Percentiles rank a stretch among this genome's conserved stretches.
These are phyloP conservation scores for Naganishia vishniacii DNA, from an alignment of 768 basidiomycete species.

Conservation along the genomic window DNA sequence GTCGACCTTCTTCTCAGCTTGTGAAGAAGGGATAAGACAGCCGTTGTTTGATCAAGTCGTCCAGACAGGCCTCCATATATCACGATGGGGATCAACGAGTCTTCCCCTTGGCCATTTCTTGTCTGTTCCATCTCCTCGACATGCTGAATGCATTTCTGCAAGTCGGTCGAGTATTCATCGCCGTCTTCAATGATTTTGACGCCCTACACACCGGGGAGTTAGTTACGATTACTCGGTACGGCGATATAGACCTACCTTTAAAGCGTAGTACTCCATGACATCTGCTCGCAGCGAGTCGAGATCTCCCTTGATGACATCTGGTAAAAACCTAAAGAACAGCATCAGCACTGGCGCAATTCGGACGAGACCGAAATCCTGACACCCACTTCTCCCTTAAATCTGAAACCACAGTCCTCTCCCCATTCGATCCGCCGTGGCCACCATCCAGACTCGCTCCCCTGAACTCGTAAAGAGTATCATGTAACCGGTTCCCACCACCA, in stretches of 20 bases:
- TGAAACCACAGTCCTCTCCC: neutral
- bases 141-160: slow-evolving; percentile 80
- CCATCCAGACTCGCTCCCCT: neutral
- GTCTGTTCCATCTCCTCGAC: slow-evolving; percentile 58
- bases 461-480: slow-evolving; percentile 52
- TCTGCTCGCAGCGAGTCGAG: slow-evolving; percentile 78
- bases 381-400: slow-evolving; percentile 11
- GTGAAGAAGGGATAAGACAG: slow-evolving; percentile 76
- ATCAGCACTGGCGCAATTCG: neutral
- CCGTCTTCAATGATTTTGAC: slow-evolving; percentile 64
- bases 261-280: slow-evolving; percentile 64
- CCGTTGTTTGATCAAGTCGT: slow-evolving; percentile 87
- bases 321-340: slow-evolving; percentile 59
- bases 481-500: slow-evolving; percentile 78
- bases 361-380: neutral
- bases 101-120: slow-evolving; percentile 29
- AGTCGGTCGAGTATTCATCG: slow-evolving; percentile 81
- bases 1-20: slow-evolving; percentile 55
- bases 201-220: slow-evolving; percentile 52
- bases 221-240: neutral
- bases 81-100: slow-evolving; percentile 12
- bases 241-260: slow-evolving; percentile 51
- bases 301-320: slow-evolving; percentile 88
- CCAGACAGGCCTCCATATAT: slow-evolving; percentile 84
- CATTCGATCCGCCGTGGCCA: neutral